phyloP scores from a whole-genome alignment of 2,329 filamentous ascomycete species.

The Colletotrichum endophyticum region DNA sequence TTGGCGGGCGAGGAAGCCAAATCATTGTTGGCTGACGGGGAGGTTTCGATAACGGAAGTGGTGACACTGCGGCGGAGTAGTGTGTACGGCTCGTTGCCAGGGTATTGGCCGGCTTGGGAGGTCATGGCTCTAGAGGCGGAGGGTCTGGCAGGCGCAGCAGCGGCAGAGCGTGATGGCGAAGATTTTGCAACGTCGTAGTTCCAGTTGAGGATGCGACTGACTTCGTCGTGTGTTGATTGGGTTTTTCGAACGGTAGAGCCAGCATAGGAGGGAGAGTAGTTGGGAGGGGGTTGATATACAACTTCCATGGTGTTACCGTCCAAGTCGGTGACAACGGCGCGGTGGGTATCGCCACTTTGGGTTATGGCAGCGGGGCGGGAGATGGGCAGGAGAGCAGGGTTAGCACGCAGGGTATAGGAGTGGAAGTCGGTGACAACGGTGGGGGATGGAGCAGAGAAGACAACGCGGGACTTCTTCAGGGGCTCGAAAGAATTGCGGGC shows the following conservation, averaged over 20 bases:
- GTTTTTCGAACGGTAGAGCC: constrained; percentile 38
- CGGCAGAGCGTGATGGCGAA: not conserved
- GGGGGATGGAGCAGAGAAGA: constrained; percentile 71
- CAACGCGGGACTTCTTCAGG: constrained; percentile 54
- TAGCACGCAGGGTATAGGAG: constrained; percentile 68
- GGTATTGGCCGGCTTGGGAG: constrained; percentile 23
- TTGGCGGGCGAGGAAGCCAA: constrained; percentile 27
- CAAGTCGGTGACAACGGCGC: constrained; percentile 72
- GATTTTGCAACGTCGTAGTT: constrained; percentile 46
- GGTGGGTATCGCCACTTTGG: constrained; percentile 36
- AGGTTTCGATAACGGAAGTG: constrained; percentile 33
- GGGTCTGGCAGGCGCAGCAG: not conserved
- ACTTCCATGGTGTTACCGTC: constrained; percentile 88
- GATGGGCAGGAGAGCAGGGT: constrained; percentile 50
- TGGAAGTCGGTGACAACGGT: constrained; percentile 75
- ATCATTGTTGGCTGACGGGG: constrained; percentile 15
- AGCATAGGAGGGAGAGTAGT: constrained; percentile 36
- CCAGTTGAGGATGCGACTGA: constrained; percentile 53
- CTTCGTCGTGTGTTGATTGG: constrained; percentile 42
- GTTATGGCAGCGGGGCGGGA: constrained; percentile 48
- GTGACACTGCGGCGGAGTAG: constrained; percentile 37
- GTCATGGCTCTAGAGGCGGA: constrained; percentile 20
- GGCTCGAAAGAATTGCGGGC: constrained; percentile 41
- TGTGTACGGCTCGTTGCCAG: constrained; percentile 28
- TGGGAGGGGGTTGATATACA: constrained; percentile 56